Conservation (phyloP, 2,329 filamentous ascomycete genomes). For the Fusarium nygamai region DNA sequence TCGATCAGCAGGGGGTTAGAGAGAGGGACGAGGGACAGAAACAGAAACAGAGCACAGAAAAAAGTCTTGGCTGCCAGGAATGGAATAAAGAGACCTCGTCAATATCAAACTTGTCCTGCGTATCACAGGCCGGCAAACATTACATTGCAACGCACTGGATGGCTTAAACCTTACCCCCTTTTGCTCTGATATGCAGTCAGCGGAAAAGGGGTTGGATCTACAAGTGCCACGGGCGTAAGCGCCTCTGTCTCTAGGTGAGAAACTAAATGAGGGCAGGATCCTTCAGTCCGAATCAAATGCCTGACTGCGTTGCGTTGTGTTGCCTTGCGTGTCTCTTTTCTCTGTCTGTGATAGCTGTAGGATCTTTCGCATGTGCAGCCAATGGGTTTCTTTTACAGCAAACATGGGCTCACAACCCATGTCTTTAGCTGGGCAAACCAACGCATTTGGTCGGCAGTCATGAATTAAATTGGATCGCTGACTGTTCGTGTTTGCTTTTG, state of each 20-base stretch:
- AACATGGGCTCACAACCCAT: conserved; percentile 24
- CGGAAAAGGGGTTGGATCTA: conserved; percentile 22
- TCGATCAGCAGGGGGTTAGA: conserved; percentile 17
- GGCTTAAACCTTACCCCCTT: conserved; percentile 1
- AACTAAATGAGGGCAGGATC: conserved; percentile 6
- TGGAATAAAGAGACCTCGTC: conserved; percentile 17
- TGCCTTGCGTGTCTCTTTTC: conserved; percentile 5
- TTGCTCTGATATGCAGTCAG: conserved; percentile 2
- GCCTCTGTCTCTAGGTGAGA: conserved; percentile 20
- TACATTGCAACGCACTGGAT: conserved; percentile 8
- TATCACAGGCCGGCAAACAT: conserved; percentile 24
- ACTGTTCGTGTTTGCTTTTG: neutral
- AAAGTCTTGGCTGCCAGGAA: conserved; percentile 24
- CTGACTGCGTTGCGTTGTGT: conserved; percentile 3
- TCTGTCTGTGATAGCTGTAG: conserved; percentile 3
- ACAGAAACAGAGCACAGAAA: neutral
- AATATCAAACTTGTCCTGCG: conserved; percentile 15
- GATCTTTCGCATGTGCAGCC: conserved; percentile 6
- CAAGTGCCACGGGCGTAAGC: conserved; percentile 27
- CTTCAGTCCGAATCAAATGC: conserved; percentile 15
- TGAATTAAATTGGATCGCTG: neutral
- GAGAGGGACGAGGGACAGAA: neutral
- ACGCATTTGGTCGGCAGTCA: neutral
- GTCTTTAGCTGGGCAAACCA: conserved; percentile 6
- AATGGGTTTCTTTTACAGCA: neutral